Percentiles rank a stretch among this genome's conserved stretches.
Conservation (phyloP, 768 basidiomycete genomes). For the Lactifluus rugatus region DNA sequence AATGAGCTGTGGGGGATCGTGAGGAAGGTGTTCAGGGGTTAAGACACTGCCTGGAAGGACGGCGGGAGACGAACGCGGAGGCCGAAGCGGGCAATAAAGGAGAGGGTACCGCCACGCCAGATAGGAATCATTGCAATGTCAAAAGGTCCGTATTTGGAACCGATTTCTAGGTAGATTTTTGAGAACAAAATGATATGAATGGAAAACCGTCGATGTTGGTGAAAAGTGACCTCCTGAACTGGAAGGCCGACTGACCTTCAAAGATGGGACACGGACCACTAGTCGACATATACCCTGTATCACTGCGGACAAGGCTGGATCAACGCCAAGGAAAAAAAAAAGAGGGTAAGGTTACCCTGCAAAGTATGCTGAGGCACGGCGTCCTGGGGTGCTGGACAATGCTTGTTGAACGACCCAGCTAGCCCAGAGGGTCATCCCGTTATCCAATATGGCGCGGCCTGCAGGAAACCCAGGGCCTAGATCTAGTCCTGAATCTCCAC, state of each 20-base stretch:
- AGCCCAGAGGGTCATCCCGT: slow-evolving; percentile 31
- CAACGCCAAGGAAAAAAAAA: not conserved
- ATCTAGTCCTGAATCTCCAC: not conserved
- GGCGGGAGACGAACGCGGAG: slow-evolving; percentile 26
- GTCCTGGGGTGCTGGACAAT: not conserved
- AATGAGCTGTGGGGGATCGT: too few species aligned
- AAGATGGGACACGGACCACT: slow-evolving; percentile 31
- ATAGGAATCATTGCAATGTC: slow-evolving; percentile 36
- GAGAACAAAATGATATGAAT: too few species aligned
- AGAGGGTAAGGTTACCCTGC: slow-evolving; percentile 22
- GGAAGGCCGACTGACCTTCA: slow-evolving; percentile 21
- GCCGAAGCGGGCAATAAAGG: slow-evolving; percentile 30
- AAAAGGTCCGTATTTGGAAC: slow-evolving; percentile 31
- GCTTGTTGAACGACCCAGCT: slow-evolving; percentile 32
- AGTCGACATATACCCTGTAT: slow-evolving; percentile 31
- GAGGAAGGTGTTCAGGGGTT: too few species aligned
- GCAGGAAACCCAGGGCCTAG: not conserved
- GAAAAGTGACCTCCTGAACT: not conserved
- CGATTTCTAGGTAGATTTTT: slow-evolving; percentile 29
- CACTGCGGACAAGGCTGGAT: slow-evolving; percentile 20
- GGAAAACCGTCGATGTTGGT: not conserved
- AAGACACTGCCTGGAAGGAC: too few species aligned
- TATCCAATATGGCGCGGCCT: slow-evolving; percentile 31
- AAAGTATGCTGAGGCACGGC: slow-evolving; percentile 22
- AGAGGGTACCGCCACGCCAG: slow-evolving; percentile 36